Conservation (phyloP, 352 stramenopile species). For the Globisporangium cylindrosporum region DNA sequence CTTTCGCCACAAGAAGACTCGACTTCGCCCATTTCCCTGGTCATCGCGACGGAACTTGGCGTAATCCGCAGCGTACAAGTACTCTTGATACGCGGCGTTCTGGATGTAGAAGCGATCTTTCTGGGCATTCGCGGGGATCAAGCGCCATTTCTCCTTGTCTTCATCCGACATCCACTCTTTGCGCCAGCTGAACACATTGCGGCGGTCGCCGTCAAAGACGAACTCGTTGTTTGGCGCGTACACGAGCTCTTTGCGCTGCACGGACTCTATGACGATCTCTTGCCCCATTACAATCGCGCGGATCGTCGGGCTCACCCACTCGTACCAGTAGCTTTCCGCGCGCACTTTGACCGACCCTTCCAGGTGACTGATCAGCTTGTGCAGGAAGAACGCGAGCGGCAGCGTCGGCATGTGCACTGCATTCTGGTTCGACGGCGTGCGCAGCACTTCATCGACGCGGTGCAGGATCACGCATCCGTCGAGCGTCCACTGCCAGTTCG, state of each 20-base stretch:
- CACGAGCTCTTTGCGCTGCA: slow-evolving; percentile 37
- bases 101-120: slow-evolving; percentile 68
- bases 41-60: slow-evolving; percentile 62
- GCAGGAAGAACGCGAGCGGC: slow-evolving; percentile 64
- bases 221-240: slow-evolving; percentile 44
- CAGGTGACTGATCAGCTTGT: slow-evolving; percentile 61
- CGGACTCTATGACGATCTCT: slow-evolving; percentile 35
- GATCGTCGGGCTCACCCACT: slow-evolving; percentile 56
- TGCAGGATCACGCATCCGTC: slow-evolving; percentile 68
- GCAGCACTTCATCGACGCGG: slow-evolving; percentile 44
- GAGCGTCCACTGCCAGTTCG: slow-evolving; percentile 68
- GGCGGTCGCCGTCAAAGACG: slow-evolving; percentile 45
- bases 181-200: slow-evolving; percentile 48
- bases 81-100: slow-evolving; percentile 54
- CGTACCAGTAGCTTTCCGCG: slow-evolving; percentile 64
- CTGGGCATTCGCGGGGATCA: slow-evolving; percentile 54
- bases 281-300: slow-evolving; percentile 46
- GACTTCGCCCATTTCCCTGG: slow-evolving; percentile 43
- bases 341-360: slow-evolving; percentile 52
- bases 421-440: slow-evolving; percentile 27
- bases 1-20: slow-evolving; percentile 67
- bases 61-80: slow-evolving; percentile 65
- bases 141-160: slow-evolving; percentile 50
- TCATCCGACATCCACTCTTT: slow-evolving; percentile 24
- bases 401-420: slow-evolving; percentile 49